Conservation (phyloP, 2,329 filamentous ascomycete genomes). For the Seiridium cupressi region DNA sequence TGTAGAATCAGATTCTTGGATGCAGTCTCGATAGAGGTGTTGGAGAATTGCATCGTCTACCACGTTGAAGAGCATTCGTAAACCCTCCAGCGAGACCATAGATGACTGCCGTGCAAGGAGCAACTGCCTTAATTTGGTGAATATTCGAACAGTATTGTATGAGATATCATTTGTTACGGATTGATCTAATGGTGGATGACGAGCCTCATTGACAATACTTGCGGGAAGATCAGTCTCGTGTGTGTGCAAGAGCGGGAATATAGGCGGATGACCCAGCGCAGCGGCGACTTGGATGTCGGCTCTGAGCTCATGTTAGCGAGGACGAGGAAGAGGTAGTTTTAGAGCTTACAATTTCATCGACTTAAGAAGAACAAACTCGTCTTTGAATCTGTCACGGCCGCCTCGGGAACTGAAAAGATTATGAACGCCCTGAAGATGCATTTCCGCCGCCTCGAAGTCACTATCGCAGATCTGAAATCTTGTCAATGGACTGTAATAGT, state of each 20-base stretch:
- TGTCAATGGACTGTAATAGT: background rate
- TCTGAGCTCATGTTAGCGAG: background rate
- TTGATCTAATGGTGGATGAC: background rate
- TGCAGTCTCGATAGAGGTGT: background rate
- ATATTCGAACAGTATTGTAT: background rate
- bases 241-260: background rate
- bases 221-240: background rate
- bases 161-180: background rate
- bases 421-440: background rate
- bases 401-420: background rate
- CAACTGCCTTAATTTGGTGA: background rate
- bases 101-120: background rate
- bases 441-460: constrained; percentile 4
- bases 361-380: constrained; percentile 4
- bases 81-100: background rate
- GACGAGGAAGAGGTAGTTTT: background rate
- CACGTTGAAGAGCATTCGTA: background rate
- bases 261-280: background rate
- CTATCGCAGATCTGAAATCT: background rate
- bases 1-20: background rate
- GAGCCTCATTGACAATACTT: background rate
- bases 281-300: constrained; percentile 2
- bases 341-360: background rate
- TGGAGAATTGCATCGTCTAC: constrained; percentile 3
- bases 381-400: background rate